Conservation (phyloP, 2,329 filamentous ascomycete genomes). For the Microthyrium microscopicum region DNA sequence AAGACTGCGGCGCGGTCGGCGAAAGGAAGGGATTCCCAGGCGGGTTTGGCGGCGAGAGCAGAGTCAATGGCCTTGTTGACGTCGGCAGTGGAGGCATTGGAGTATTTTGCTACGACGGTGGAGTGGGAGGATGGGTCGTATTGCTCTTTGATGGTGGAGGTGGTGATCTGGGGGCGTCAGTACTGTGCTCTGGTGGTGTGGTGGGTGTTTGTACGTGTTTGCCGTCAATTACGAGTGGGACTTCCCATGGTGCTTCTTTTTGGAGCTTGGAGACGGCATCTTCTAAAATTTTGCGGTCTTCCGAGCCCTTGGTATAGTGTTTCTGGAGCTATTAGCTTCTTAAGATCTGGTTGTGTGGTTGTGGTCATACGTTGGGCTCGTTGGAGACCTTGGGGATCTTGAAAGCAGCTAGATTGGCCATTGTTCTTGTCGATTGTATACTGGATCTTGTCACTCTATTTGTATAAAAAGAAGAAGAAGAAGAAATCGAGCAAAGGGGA, state of each 20-base stretch:
- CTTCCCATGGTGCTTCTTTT: constrained; percentile 52
- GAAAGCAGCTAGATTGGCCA: constrained; percentile 56
- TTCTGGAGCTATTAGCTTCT: constrained; percentile 37
- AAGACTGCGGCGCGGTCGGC: constrained; percentile 84
- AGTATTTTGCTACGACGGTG: constrained; percentile 64
- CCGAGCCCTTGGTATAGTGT: constrained; percentile 72
- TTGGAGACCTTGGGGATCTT: constrained; percentile 76
- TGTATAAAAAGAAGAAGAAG: no score
- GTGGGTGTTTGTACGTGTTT: constrained; percentile 46
- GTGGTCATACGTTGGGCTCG: constrained; percentile 70
- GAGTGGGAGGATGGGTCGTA: constrained; percentile 70
- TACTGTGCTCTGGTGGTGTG: background rate
- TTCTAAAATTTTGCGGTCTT: constrained; percentile 59
- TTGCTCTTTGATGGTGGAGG: constrained; percentile 50
- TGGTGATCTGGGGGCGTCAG: constrained; percentile 39
- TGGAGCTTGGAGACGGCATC: constrained; percentile 56
- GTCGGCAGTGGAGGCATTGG: constrained; percentile 60
- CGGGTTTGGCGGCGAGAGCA: constrained; percentile 68
- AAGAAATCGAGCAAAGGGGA: no score
- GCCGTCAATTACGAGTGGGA: constrained; percentile 72
- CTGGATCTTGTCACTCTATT: no score
- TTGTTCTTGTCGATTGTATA: no score
- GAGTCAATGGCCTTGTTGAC: constrained; percentile 67
- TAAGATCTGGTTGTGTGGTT: background rate
- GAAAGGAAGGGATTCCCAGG: constrained; percentile 78